Evolutionary conservation across 768 basidiomycete genomes (phyloP).

Genomic region (Suillus weaverae): DNA sequence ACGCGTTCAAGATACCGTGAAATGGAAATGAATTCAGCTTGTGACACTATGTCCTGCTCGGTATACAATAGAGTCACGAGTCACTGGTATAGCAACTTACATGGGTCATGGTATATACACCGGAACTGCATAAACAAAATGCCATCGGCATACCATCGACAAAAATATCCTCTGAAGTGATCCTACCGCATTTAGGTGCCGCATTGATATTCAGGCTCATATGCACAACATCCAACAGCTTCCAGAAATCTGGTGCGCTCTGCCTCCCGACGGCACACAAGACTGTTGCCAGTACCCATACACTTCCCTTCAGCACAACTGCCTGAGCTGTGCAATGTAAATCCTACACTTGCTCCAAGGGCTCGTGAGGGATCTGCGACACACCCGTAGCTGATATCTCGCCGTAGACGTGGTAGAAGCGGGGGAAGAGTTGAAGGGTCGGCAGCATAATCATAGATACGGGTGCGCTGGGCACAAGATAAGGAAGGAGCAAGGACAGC

Average conservation of each 20-base stretch:
- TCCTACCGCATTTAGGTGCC: conserved; percentile 16
- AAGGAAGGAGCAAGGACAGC: conserved; percentile 56
- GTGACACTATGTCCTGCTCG: not conserved
- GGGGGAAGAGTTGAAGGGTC: conserved; percentile 49
- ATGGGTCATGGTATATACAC: not conserved
- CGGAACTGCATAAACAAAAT: not conserved
- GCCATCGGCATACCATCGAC: not conserved
- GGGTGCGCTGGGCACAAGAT: conserved; percentile 54
- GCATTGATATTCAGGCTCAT: conserved; percentile 35
- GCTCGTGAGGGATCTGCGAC: conserved; percentile 22
- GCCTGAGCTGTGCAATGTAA: conserved; percentile 8
- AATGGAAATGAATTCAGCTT: not conserved
- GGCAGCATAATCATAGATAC: conserved; percentile 56
- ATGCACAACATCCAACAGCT: conserved; percentile 45
- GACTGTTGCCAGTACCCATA: conserved; percentile 38
- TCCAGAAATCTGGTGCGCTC: conserved; percentile 46
- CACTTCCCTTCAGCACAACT: conserved; percentile 39
- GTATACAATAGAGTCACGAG: not conserved
- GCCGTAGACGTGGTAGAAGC: conserved; percentile 34
- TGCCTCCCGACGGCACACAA: conserved; percentile 42
- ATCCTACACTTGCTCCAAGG: conserved; percentile 15
- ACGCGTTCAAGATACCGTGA: not conserved
- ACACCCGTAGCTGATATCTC: conserved; percentile 18
- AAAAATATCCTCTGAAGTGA: not conserved
- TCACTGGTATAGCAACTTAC: not conserved